These are phyloP conservation scores for thale cress (Arabidopsis thaliana) DNA, from an alignment of 345 rosid genomes.

Conservation along the genomic window DNA sequence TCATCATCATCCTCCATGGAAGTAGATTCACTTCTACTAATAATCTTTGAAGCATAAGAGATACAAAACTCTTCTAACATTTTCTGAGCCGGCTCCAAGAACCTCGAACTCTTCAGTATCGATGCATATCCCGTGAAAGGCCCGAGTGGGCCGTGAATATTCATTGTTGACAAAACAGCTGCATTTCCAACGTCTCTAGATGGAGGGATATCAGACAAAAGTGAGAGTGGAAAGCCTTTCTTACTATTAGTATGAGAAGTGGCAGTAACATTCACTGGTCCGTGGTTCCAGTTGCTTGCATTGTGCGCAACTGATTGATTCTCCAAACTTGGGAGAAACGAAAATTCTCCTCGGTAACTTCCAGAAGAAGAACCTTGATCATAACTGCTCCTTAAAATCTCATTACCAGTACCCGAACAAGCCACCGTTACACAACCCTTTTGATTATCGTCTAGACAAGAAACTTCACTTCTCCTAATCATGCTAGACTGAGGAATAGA, in stretches of 20 bases:
- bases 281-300: constrained; percentile 3
- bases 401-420: not conserved
- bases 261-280: not conserved
- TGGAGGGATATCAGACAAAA: not conserved
- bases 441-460: not conserved
- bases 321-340: not conserved
- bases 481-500: constrained; percentile 3
- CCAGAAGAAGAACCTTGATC: constrained; percentile 1
- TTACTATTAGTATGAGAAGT: not conserved
- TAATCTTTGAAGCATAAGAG: not conserved
- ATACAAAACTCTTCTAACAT: constrained; percentile 1
- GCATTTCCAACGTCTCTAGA: not conserved
- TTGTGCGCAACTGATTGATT: not conserved
- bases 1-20: not conserved
- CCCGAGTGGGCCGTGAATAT: not conserved
- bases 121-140: constrained; percentile 15
- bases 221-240: not conserved
- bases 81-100: constrained; percentile 4
- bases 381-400: not conserved
- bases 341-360: constrained; percentile 9
- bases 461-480: constrained; percentile 4
- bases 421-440: constrained; percentile 7
- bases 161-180: not conserved
- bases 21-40: constrained; percentile 5
- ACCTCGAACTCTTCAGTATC: not conserved